Conservation (phyloP, 352 stramenopile genomes). For the Globisporangium radiosum region DNA sequence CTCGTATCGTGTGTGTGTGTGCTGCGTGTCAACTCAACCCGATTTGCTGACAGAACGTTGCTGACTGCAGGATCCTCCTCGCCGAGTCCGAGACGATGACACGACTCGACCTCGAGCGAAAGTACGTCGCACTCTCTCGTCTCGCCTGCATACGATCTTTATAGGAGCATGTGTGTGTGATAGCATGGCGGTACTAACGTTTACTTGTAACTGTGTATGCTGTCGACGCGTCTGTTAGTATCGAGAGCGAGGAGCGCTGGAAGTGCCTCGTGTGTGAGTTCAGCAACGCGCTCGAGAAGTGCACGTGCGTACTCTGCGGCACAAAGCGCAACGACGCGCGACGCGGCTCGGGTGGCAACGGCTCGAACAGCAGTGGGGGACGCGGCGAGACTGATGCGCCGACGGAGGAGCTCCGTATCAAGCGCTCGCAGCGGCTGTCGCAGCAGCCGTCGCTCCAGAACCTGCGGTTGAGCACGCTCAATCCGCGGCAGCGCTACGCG, state of each 20-base stretch:
- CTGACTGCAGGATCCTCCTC: conserved; percentile 30
- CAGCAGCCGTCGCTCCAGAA: conserved; percentile 18
- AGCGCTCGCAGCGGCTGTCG: conserved; percentile 19
- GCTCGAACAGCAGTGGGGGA: conserved; percentile 10
- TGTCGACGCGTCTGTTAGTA: conserved; percentile 8
- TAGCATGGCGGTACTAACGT: no score
- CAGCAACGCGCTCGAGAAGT: conserved; percentile 59
- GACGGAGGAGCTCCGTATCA: conserved; percentile 13
- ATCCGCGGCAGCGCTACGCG: conserved; percentile 69
- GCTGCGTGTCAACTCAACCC: no score
- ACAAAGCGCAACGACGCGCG: conserved; percentile 48
- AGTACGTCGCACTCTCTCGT: conserved; percentile 19
- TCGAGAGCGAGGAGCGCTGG: conserved; percentile 58
- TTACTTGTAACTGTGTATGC: no score
- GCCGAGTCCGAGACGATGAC: conserved; percentile 57
- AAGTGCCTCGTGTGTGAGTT: conserved; percentile 77
- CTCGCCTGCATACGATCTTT: no score
- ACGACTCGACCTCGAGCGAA: conserved; percentile 66
- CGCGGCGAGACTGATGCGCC: not conserved
- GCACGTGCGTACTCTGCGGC: conserved; percentile 58
- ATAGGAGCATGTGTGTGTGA: no score
- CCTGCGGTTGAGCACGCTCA: conserved; percentile 53
- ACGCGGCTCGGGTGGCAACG: conserved; percentile 14
- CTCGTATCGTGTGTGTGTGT: not conserved
- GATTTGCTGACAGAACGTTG: not conserved